Percentiles rank a stretch among this genome's conserved stretches.
Conservation (phyloP, 2,329 filamentous ascomycete species). For the Ustulina deusta region DNA sequence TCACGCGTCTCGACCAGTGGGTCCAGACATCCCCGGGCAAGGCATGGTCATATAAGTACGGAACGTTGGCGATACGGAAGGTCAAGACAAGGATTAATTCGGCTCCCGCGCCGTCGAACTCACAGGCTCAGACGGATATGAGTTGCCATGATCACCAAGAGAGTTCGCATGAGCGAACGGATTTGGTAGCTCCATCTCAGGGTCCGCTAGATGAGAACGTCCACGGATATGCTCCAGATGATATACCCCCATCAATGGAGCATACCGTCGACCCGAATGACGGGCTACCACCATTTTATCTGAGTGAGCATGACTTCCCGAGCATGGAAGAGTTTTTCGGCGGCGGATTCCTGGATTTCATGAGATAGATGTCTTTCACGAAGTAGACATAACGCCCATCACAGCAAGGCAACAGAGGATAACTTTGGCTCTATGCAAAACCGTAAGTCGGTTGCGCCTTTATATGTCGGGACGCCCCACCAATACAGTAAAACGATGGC, state of each 20-base stretch:
- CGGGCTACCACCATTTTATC: constrained; percentile 38
- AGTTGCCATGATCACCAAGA: background rate
- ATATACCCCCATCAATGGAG: constrained; percentile 29
- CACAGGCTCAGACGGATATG: constrained; percentile 8
- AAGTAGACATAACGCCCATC: background rate
- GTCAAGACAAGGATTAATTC: constrained; percentile 46
- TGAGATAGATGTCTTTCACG: constrained; percentile 28
- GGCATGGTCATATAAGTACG: constrained; percentile 51
- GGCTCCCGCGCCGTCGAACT: constrained; percentile 6
- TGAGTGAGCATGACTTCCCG: constrained; percentile 47
- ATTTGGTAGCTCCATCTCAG: background rate
- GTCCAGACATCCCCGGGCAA: constrained; percentile 48
- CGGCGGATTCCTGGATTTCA: constrained; percentile 51
- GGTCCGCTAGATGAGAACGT: background rate
- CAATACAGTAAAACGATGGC: background rate
- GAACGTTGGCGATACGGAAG: constrained; percentile 47
- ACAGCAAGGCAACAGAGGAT: background rate
- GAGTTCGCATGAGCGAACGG: background rate
- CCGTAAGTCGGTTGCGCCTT: background rate
- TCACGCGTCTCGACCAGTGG: constrained; percentile 49
- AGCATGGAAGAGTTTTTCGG: constrained; percentile 53
- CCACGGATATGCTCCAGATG: constrained; percentile 20
- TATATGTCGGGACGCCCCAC: background rate
- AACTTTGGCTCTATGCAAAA: background rate
- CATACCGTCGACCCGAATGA: constrained; percentile 36